Percentiles rank a stretch among this genome's conserved stretches.
These are phyloP conservation scores for Pestalotiopsis sp. DNA, from an alignment of 2,329 filamentous ascomycete genomes.

Conservation along the genomic window DNA sequence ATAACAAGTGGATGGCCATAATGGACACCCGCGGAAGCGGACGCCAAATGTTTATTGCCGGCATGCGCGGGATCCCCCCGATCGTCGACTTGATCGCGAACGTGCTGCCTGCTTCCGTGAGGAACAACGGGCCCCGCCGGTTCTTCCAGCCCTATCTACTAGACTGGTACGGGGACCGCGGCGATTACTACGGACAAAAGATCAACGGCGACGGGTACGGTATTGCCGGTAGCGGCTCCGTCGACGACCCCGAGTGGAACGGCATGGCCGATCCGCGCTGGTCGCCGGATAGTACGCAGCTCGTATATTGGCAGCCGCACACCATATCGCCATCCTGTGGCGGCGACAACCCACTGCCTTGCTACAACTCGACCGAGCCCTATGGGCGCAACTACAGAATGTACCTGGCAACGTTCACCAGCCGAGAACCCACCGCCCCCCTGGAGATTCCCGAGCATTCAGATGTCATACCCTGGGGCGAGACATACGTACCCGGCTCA, in stretches of 20 bases:
- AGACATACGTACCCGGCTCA: conserved; percentile 29
- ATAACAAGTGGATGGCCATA: conserved; percentile 44
- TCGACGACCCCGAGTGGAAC: conserved; percentile 53
- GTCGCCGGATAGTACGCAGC: conserved; percentile 42
- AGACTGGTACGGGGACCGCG: conserved; percentile 47
- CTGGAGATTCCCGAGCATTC: conserved; percentile 28
- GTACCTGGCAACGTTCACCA: conserved; percentile 43
- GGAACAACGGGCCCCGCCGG: conserved; percentile 47
- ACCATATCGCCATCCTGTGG: conserved; percentile 44
- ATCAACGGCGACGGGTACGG: conserved; percentile 41
- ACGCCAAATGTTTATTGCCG: conserved; percentile 43
- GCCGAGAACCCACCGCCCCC: conserved; percentile 29
- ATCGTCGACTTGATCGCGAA: not conserved
- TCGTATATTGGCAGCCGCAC: conserved; percentile 45
- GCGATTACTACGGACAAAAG: conserved; percentile 44
- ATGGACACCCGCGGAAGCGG: conserved; percentile 45
- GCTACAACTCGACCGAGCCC: conserved; percentile 39
- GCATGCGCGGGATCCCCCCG: conserved; percentile 35
- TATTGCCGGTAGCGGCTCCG: conserved; percentile 30
- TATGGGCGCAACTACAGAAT: conserved; percentile 41
- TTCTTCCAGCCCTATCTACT: conserved; percentile 51
- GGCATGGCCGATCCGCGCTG: conserved; percentile 46
- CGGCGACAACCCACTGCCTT: conserved; percentile 44
- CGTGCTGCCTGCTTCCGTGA: conserved; percentile 37
- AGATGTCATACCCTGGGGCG: conserved; percentile 37